A percentile compares a stretch with the other conserved stretches of the same genome.
Conservation (phyloP, 83 land plant species). For the Picea mariana region DNA sequence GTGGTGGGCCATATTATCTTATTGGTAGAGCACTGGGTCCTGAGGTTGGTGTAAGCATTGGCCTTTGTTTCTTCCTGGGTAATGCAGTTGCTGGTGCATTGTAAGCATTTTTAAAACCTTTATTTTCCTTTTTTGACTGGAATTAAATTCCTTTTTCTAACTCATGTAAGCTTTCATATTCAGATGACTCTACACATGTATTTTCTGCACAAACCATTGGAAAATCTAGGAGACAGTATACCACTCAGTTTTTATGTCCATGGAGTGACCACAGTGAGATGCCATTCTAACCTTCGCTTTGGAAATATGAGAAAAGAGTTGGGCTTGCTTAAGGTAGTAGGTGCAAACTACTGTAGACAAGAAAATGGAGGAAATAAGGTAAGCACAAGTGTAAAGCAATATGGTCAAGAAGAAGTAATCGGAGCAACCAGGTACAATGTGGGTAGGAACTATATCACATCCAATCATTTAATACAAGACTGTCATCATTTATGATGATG, state of each 20-base stretch:
- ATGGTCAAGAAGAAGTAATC: not conserved
- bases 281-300: not conserved
- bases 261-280: not conserved
- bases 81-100: conserved; percentile 98
- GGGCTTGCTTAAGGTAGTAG: not conserved
- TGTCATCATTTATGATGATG: not conserved
- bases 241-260: not conserved
- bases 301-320: not conserved
- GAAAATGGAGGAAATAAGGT: not conserved
- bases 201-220: not conserved
- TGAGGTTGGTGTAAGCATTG: conserved; percentile 99
- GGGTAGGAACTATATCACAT: not conserved
- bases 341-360: not conserved
- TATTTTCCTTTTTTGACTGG: not conserved
- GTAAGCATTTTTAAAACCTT: conserved; percentile 49
- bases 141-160: not conserved
- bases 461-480: not conserved
- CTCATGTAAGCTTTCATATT: not conserved
- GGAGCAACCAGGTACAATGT: not conserved
- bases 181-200: not conserved
- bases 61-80: conserved; percentile 96
- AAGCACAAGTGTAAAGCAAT: not conserved
- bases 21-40: conserved; percentile 99
- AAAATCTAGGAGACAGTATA: not conserved
- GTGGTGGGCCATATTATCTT: conserved; percentile 98